Evolutionary conservation across 2,329 filamentous ascomycete species (phyloP), one percentile per base, ranked within the genome.

Genomic region (Acarospora socialis): DNA sequence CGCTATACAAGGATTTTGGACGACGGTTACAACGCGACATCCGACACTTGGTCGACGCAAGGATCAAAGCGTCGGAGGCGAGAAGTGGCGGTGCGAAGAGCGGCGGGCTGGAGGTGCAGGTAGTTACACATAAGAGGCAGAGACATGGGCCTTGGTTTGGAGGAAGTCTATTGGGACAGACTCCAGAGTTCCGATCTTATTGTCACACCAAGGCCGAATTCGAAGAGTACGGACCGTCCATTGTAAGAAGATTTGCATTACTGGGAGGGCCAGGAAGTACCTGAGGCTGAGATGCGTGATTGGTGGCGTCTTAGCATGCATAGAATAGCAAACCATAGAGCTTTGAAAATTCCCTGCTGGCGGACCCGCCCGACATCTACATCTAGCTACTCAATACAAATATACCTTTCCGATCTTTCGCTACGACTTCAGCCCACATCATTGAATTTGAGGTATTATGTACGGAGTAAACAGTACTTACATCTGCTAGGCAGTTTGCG

Each of bases 111-210:
- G 92, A 98, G 34, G 90, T 98, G 20, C 84, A 93, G 53, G 90
- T 98, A 46, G 92, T 98, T 46, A 82, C 84, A 28, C 90, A 98
- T 67, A 94, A 93, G 70, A 71, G 90, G 55, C 90, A 98, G 69
- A 70, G 87, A 52, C 87, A 98, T 55, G 90, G 90, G 12, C 90
- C 90, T 19, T 98, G 90, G 90, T 98, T 98, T 54, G 90, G 90
- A 56, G 90, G 90, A 46, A 93, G 83, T 61, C 67, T 98, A 60
- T 66, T 98, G 39, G 92, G 87, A 34, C 87, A 95, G 65, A 98
- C 90, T 5, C 87, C 92, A 4, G 92, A 98, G 59, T 98, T 98
- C 69, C 75, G 83, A 55, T 94, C 84, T 52, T 98, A 95, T 63
- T 98, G 90, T 65, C 92, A 98, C 60, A 98, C 81, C 35, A 90